These are phyloP conservation scores for Pyricularia grisea DNA, from an alignment of 2,329 filamentous ascomycete species.

Conservation along the genomic window DNA sequence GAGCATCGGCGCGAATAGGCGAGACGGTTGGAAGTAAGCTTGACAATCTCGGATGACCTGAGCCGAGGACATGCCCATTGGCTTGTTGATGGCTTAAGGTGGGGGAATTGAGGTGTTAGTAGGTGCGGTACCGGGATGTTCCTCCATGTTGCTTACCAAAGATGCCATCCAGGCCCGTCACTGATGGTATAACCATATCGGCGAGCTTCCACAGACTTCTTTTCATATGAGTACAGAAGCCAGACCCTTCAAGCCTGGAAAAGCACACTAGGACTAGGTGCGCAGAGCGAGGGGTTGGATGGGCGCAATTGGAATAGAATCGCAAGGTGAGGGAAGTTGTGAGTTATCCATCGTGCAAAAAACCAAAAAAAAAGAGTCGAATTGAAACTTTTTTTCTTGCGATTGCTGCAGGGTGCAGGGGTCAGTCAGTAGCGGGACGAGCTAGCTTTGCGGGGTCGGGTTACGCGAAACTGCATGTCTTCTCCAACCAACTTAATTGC, in stretches of 20 bases:
- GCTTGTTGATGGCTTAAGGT: conserved; percentile 95
- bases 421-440: background rate
- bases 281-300: background rate
- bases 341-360: too few species aligned
- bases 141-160: conserved; percentile 31
- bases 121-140: background rate
- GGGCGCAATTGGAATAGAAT: too few species aligned
- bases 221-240: background rate
- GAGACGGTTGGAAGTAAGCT: conserved; percentile 70
- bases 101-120: background rate
- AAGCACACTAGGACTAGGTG: background rate
- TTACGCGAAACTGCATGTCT: background rate
- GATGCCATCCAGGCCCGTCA: conserved; percentile 37
- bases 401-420: background rate
- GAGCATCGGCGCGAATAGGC: conserved; percentile 70
- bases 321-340: too few species aligned
- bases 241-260: background rate
- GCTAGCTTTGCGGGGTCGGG: background rate
- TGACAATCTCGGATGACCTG: conserved; percentile 87
- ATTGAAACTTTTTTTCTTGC: background rate
- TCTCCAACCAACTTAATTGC: background rate
- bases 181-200: background rate
- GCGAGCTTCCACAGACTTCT: background rate
- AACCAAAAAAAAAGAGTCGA: background rate
- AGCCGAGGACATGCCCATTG: conserved; percentile 75